Base-by-base conservation (phyloP, 495 filamentous ascomycete genomes). In the Talaromyces nanjingensis region DNA sequence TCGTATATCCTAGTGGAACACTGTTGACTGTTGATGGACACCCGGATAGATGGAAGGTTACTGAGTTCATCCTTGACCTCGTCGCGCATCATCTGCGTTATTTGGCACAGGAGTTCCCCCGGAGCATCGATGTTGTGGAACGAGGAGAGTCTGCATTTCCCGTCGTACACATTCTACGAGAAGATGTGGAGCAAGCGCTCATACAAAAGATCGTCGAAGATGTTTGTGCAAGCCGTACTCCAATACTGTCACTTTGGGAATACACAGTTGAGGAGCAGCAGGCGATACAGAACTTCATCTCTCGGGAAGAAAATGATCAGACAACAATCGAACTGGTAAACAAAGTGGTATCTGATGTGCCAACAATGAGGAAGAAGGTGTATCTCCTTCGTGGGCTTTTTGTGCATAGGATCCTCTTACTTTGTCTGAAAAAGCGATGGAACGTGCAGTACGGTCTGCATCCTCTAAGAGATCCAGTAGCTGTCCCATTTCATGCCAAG, bases 401-500 rank as follows among this genome's bases (percentile, higher is more conserved):
- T 3, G 84, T 83, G 0, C 73, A 74, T 22, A 79, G 83, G 0
- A 78, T 91, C 0, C 69, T 91, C 0, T 34, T 67, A 0, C 85
- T 89, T 55, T 78, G 73, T 0, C 72, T 91, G 0, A 78, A 85
- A 20, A 90, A 90, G 68, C 75, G 89, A 4, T 91, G 85, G 84
- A 75, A 82, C n/a, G 89, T 92, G 7, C 80, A 90, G 52, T 91
- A 87, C 65, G 88, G 88, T 0, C 76, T 88, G 0, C 77, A 85
- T 67, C 72, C 67, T 0, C 73, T 74, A 0, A 63, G 70, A 16
- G 83, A 82, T 0, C 75, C 76, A 62, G 77, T 90, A 1, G 89
- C 89, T 6, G 87, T 92, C 0, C 89, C 89, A 0, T 92, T 81
- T 59, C 76, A 81, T 49, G 83, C 86, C 0, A 92, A 91, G 65